Evolutionary conservation across 352 stramenopile genomes (phyloP).

Genomic region (Salisapilia sapeloensis): DNA sequence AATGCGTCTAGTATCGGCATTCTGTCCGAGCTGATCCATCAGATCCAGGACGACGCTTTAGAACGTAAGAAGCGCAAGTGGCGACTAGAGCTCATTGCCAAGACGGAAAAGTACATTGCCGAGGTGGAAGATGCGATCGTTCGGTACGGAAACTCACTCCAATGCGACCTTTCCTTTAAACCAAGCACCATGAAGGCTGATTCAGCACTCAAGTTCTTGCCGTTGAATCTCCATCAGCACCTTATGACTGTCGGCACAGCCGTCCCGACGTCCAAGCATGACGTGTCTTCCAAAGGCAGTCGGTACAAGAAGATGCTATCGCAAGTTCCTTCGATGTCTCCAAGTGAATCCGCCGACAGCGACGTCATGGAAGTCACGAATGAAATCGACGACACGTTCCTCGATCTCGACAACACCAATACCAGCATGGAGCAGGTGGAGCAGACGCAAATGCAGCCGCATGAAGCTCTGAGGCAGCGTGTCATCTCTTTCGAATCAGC

Average conservation of each 20-base stretch:
- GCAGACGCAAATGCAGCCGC: too few species aligned
- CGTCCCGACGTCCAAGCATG: constrained; percentile 17
- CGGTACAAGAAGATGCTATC: too few species aligned
- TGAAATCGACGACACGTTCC: background rate
- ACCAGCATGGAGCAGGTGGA: too few species aligned
- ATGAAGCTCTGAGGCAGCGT: constrained; percentile 36
- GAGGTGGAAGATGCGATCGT: constrained; percentile 63
- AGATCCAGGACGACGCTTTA: constrained; percentile 69
- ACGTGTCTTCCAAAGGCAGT: too few species aligned
- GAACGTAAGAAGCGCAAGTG: constrained; percentile 70
- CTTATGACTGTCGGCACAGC: constrained; percentile 60
- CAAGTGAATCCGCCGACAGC: background rate
- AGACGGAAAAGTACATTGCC: constrained; percentile 71
- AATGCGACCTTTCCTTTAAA: constrained; percentile 66
- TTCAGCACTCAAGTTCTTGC: constrained; percentile 49
- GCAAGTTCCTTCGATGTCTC: background rate
- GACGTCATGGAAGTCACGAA: background rate
- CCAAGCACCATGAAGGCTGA: constrained; percentile 80
- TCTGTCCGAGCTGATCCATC: constrained; percentile 76
- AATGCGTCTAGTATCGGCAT: constrained; percentile 43
- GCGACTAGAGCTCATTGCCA: constrained; percentile 47
- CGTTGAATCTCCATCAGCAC: constrained; percentile 75
- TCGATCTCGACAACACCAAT: background rate
- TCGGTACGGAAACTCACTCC: constrained; percentile 44
- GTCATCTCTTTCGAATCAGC: constrained; percentile 68